Evolutionary conservation across 306 rosid species (phyloP).

Genomic region (Sphenostylis stenocarpa): DNA sequence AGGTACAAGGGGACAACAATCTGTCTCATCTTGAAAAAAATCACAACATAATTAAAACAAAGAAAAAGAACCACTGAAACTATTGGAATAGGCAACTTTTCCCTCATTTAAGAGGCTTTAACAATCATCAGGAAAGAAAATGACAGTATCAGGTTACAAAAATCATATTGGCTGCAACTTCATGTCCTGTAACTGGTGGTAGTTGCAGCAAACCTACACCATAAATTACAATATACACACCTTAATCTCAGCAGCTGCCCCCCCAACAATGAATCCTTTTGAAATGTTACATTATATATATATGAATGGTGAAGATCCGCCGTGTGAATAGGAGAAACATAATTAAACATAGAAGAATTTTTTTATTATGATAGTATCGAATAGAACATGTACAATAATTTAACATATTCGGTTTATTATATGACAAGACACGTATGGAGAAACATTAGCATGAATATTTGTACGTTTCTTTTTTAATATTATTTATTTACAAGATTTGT

Average conservation of each 20-base stretch:
- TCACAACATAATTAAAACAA: too few species aligned
- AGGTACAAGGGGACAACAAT: too few species aligned
- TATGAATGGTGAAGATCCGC: too few species aligned
- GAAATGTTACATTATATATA: too few species aligned
- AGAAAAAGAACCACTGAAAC: too few species aligned
- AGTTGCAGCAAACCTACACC: conserved; percentile 21
- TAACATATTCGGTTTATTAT: conserved; percentile 18
- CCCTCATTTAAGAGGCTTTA: too few species aligned
- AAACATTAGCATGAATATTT: conserved; percentile 12
- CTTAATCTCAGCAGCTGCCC: conserved; percentile 16
- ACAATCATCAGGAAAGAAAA: conserved; percentile 3
- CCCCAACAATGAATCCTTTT: conserved; percentile 12
- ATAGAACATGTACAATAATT: conserved; percentile 28
- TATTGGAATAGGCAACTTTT: too few species aligned
- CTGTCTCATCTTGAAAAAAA: too few species aligned
- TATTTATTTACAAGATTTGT: conserved; percentile 5
- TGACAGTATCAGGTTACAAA: not conserved
- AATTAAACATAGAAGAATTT: not conserved
- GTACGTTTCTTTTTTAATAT: conserved; percentile 17
- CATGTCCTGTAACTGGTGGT: conserved; percentile 17
- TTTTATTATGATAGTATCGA: not conserved
- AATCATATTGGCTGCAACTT: conserved; percentile 16
- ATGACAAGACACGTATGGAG: conserved; percentile 20
- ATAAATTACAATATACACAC: conserved; percentile 28
- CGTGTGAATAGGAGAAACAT: too few species aligned